Conservation (phyloP, 2,329 filamentous ascomycete genomes). For the Ophiocordyceps unilateralis region DNA sequence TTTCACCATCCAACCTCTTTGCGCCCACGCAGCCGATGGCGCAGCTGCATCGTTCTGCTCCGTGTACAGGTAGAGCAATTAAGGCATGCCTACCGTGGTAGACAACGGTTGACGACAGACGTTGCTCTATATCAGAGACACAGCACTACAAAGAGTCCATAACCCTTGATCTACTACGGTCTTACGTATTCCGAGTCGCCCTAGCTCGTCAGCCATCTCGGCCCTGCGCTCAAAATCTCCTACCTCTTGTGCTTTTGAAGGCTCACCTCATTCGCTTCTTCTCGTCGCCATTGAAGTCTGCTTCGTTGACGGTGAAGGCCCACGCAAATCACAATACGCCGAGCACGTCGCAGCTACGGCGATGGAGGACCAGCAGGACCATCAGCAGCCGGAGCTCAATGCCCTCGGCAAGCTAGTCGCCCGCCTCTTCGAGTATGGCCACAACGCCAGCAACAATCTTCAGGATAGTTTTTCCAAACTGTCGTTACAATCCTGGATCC, state of each 20-base stretch:
- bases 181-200: too few species aligned
- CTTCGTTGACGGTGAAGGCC: not conserved
- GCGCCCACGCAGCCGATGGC: too few species aligned
- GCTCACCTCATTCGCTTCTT: not conserved
- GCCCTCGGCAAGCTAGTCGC: constrained; percentile 14
- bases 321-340: not conserved
- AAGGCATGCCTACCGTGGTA: too few species aligned
- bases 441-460: constrained; percentile 29
- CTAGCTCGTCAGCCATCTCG: not conserved
- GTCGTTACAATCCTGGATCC: constrained; percentile 40
- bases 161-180: too few species aligned
- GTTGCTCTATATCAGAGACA: too few species aligned
- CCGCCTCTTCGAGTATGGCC: constrained; percentile 17
- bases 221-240: not conserved
- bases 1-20: too few species aligned
- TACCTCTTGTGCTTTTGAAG: not conserved
- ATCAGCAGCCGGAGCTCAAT: constrained; percentile 14
- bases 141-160: too few species aligned
- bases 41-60: too few species aligned
- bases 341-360: too few species aligned
- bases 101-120: too few species aligned
- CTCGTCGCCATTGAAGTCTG: not conserved
- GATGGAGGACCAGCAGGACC: constrained; percentile 10
- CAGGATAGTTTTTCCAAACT: constrained; percentile 30
- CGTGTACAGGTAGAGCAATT: too few species aligned